phyloP scores from a whole-genome alignment of 345 rosid genomes.

The Heritiera fomes region DNA sequence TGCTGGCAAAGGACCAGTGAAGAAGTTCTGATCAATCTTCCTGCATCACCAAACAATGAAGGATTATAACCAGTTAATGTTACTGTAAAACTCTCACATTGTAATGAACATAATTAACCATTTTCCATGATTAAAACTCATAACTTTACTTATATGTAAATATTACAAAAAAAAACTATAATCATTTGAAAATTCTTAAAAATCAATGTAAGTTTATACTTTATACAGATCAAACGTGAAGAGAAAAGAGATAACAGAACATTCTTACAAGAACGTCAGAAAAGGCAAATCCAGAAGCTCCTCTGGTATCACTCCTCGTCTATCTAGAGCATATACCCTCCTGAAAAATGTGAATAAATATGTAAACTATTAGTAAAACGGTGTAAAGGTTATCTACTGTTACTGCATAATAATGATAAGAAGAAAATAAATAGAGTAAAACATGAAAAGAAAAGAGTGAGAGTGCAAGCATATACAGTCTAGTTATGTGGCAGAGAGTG shows the following conservation, averaged over 20 bases:
- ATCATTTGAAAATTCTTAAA: not conserved
- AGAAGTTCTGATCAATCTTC: constrained; percentile 39
- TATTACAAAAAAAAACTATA: not conserved
- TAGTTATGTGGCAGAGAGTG: constrained; percentile 24
- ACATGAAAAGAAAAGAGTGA: not conserved
- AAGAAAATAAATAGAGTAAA: not conserved
- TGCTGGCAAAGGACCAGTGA: constrained; percentile 40
- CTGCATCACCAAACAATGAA: constrained; percentile 23
- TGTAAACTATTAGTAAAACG: not conserved
- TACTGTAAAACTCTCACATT: too few relatives aligned
- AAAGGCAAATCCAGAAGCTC: constrained; percentile 34
- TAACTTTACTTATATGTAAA: not conserved
- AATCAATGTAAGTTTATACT: not conserved
- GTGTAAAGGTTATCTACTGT: not conserved
- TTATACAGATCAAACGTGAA: not conserved
- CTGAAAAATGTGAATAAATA: constrained; percentile 18
- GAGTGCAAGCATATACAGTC: not conserved
- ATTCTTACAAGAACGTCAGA: constrained; percentile 18
- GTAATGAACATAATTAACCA: too few relatives aligned
- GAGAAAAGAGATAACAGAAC: not conserved
- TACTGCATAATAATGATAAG: not conserved
- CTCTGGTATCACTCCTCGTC: constrained; percentile 31
- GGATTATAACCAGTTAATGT: not conserved
- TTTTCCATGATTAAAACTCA: too few relatives aligned
- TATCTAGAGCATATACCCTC: constrained; percentile 30